Evolutionary conservation across 352 stramenopile species (phyloP).

Genomic region (Phytophthora idaei): DNA sequence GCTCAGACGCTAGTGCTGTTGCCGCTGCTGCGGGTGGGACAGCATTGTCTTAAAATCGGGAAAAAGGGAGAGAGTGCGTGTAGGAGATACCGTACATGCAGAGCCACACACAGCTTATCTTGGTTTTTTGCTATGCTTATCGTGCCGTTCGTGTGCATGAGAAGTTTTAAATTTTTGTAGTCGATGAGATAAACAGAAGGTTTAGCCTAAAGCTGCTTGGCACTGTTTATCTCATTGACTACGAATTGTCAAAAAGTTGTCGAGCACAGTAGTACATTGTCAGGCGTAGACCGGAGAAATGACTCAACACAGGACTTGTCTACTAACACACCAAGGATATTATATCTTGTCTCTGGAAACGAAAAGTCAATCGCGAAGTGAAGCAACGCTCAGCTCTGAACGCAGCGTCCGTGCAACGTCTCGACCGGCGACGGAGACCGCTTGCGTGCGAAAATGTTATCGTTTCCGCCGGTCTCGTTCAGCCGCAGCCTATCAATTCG

Average conservation of each 20-base stretch:
- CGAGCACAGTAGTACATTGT: not conserved
- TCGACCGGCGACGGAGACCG: not conserved
- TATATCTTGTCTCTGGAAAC: not conserved
- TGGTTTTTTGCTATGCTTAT: too few relatives aligned
- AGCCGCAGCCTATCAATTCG: not conserved
- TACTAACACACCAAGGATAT: not conserved
- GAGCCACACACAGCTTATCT: too few relatives aligned
- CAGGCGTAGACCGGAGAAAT: slow-evolving; percentile 1
- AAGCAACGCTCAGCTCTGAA: slow-evolving; percentile 6
- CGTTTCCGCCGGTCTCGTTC: slow-evolving; percentile 6
- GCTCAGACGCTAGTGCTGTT: slow-evolving; percentile 39
- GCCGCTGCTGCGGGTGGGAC: slow-evolving; percentile 30
- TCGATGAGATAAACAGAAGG: too few relatives aligned
- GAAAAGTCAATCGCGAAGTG: not conserved
- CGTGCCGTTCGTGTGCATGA: too few relatives aligned
- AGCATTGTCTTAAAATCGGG: slow-evolving; percentile 6
- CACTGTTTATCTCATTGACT: too few relatives aligned
- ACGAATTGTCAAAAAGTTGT: too few relatives aligned
- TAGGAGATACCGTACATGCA: too few relatives aligned
- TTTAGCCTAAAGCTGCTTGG: too few relatives aligned
- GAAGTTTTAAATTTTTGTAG: too few relatives aligned
- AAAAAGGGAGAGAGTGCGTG: too few relatives aligned
- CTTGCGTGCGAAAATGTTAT: slow-evolving; percentile 6
- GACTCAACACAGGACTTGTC: slow-evolving; percentile 1
- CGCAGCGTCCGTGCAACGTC: slow-evolving; percentile 1